Evolutionary conservation across 805 yeast species (phyloP).

Genomic region (Metschnikowia kunwiensis): DNA sequence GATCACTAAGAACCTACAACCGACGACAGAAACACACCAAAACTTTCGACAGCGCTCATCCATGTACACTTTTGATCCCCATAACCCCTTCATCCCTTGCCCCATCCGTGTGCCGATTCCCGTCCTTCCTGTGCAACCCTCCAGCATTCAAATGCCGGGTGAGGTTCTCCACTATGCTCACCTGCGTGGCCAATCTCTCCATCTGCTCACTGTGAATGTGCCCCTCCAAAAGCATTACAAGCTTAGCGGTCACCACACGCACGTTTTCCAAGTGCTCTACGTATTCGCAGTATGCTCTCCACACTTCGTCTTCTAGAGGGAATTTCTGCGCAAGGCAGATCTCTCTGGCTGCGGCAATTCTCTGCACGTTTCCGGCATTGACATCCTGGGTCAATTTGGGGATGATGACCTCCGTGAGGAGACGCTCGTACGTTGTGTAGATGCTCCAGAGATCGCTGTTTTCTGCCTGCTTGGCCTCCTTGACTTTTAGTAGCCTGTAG

Average conservation of each 20-base stretch:
- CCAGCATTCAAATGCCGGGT: not conserved
- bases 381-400: constrained; percentile 29
- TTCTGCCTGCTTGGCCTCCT: constrained; percentile 17
- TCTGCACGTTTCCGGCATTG: constrained; percentile 5
- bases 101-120: no score
- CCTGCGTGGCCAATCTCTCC: constrained; percentile 14
- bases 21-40: no score
- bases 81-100: no score
- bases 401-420: constrained; percentile 25
- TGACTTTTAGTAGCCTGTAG: constrained; percentile 22
- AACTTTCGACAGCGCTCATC: no score
- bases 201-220: constrained; percentile 8
- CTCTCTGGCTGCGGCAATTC: constrained; percentile 1
- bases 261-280: constrained; percentile 8
- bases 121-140: constrained; percentile 3
- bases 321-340: constrained; percentile 1
- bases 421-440: constrained; percentile 28
- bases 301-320: constrained; percentile 9
- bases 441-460: constrained; percentile 25
- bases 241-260: constrained; percentile 1
- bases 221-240: constrained; percentile 5
- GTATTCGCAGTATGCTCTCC: constrained; percentile 14
- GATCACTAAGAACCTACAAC: no score
- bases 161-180: constrained; percentile 13
- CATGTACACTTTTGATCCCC: no score